These are phyloP conservation scores for Neurospora hispaniola DNA, from an alignment of 495 filamentous ascomycete species.

Conservation along the genomic window DNA sequence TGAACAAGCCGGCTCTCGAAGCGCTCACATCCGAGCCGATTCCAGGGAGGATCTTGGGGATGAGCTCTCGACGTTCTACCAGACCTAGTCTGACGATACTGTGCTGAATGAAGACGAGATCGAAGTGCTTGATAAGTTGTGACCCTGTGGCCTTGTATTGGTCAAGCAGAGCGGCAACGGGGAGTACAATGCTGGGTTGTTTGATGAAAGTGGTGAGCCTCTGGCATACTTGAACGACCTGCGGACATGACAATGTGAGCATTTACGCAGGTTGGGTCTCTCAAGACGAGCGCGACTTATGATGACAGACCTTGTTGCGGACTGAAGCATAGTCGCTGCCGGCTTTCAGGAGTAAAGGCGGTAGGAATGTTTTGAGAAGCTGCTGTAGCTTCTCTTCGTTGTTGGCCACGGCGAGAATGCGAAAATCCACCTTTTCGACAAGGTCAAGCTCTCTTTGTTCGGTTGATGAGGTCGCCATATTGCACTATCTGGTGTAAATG, in stretches of 20 bases:
- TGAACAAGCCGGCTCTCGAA: constrained; percentile 70
- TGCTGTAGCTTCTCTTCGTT: constrained; percentile 72
- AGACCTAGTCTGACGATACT: constrained; percentile 60
- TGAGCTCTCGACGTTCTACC: constrained; percentile 41
- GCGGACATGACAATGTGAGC: not conserved
- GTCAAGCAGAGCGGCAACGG: constrained; percentile 69
- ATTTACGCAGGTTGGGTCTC: not conserved
- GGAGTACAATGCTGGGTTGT: constrained; percentile 56
- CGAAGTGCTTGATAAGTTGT: constrained; percentile 77
- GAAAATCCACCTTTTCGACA: constrained; percentile 81
- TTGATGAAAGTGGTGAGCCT: constrained; percentile 38
- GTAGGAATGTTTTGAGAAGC: constrained; percentile 66
- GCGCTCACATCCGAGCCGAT: constrained; percentile 56
- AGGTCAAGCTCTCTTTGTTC: constrained; percentile 75
- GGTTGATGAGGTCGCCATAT: constrained; percentile 23
- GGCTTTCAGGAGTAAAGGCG: constrained; percentile 74
- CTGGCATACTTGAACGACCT: constrained; percentile 65
- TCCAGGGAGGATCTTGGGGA: constrained; percentile 61
- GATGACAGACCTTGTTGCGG: constrained; percentile 59
- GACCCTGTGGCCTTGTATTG: constrained; percentile 73
- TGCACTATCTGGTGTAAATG: not conserved
- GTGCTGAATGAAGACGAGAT: constrained; percentile 80
- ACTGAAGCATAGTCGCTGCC: constrained; percentile 70
- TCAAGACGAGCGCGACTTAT: not conserved
- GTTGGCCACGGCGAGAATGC: constrained; percentile 68